phyloP scores from a whole-genome alignment of 768 basidiomycete species.

The Rickenella mellea region DNA sequence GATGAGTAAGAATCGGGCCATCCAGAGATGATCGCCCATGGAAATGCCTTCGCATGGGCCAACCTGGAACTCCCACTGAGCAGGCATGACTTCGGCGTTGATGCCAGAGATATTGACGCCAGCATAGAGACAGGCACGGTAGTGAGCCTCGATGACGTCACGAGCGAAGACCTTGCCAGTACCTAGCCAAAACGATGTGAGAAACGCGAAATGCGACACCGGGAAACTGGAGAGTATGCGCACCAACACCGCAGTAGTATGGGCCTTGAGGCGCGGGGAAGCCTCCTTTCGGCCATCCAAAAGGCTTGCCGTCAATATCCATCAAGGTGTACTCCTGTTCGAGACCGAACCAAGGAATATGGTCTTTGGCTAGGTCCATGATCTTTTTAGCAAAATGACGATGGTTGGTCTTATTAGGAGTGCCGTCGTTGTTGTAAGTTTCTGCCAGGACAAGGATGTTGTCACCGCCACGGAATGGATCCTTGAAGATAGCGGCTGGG shows the following conservation, averaged over 20 bases:
- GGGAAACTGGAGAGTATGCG: constrained; percentile 16
- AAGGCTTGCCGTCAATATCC: constrained; percentile 82
- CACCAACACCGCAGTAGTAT: constrained; percentile 98
- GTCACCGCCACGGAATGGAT: constrained; percentile 98
- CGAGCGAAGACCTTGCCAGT: constrained; percentile 97
- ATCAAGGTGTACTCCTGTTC: constrained; percentile 99
- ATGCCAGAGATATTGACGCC: constrained; percentile 98
- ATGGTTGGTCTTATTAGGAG: constrained; percentile 93
- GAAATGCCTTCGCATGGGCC: constrained; percentile 96
- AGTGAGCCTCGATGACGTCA: constrained; percentile 98
- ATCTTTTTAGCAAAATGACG: constrained; percentile 90
- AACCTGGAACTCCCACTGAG: constrained; percentile 99
- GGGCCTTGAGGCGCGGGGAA: constrained; percentile 99
- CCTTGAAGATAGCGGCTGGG: constrained; percentile 94
- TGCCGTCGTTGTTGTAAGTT: constrained; percentile 98
- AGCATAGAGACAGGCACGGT: constrained; percentile 90
- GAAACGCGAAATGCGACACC: not conserved
- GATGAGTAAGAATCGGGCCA: constrained; percentile 93
- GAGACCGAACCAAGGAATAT: constrained; percentile 91
- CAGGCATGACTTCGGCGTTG: constrained; percentile 99
- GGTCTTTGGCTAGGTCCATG: constrained; percentile 84
- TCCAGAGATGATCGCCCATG: constrained; percentile 99
- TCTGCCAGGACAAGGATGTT: constrained; percentile 97
- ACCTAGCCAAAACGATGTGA: constrained; percentile 34
- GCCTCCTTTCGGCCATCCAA: constrained; percentile 97